A percentile compares a stretch with the other conserved stretches of the same genome.
Evolutionary conservation across 371 early-diverging fungal genomes (phyloP).

Genomic region (Mucor indicus): DNA sequence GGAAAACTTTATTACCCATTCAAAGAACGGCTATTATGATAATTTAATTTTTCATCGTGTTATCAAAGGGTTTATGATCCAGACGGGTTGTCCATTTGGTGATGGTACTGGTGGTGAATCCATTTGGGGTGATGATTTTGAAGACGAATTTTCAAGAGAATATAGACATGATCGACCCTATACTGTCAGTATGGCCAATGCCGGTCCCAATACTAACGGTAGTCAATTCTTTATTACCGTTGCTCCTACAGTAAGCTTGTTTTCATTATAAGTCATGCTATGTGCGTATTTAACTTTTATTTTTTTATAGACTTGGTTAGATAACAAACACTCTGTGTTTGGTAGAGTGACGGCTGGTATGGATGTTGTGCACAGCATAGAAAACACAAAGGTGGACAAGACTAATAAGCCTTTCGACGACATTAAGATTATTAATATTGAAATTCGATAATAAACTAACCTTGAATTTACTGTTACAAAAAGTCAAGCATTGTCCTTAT

Average conservation of each 20-base stretch:
- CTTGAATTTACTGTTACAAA: no score
- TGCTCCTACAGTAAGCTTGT: constrained; percentile 68
- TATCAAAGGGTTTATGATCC: constrained; percentile 91
- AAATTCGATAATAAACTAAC: constrained; percentile 67
- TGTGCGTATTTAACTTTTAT: not conserved
- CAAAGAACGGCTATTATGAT: constrained; percentile 77
- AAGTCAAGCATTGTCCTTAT: no score
- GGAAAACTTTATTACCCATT: constrained; percentile 86
- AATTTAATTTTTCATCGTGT: constrained; percentile 86
- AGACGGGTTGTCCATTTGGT: constrained; percentile 82
- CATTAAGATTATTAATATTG: constrained; percentile 68
- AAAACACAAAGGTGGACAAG: constrained; percentile 71
- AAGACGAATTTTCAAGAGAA: constrained; percentile 87
- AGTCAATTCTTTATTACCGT: constrained; percentile 98
- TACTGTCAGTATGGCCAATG: constrained; percentile 97
- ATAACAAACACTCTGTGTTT: constrained; percentile 97
- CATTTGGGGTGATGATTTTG: constrained; percentile 93
- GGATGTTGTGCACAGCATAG: constrained; percentile 91
- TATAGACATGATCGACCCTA: constrained; percentile 88
- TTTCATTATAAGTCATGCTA: not conserved
- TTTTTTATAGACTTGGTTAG: constrained; percentile 78
- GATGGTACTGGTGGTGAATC: constrained; percentile 97
- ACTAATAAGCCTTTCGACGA: constrained; percentile 81
- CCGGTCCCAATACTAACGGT: constrained; percentile 91
- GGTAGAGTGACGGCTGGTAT: constrained; percentile 93